These are phyloP conservation scores for Physcomitrellopsis africana DNA, from an alignment of 225 moss, liverwort and hornwort genomes.

Conservation along the genomic window DNA sequence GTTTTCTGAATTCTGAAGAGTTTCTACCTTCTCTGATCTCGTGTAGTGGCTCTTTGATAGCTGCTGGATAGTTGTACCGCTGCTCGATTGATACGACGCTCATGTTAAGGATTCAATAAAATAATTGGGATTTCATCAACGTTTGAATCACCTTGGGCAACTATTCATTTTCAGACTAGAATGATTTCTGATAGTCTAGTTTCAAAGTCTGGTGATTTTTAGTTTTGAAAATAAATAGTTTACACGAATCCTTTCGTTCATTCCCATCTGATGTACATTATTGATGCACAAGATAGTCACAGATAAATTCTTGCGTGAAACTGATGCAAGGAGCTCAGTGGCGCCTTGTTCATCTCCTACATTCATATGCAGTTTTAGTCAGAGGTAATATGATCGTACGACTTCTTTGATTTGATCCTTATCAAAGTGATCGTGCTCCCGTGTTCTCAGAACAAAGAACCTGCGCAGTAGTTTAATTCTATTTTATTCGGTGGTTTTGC, in stretches of 20 bases:
- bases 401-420: slow-evolving; percentile 8
- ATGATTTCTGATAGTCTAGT: slow-evolving; percentile 3
- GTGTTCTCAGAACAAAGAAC: background rate
- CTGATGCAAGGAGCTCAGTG: slow-evolving; percentile 15
- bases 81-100: too few relatives aligned
- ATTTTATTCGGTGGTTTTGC: background rate
- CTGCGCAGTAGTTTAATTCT: background rate
- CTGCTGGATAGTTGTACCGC: too few relatives aligned
- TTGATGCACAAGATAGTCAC: background rate
- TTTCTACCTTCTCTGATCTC: background rate
- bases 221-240: background rate
- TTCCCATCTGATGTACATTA: slow-evolving; percentile 3
- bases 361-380: background rate
- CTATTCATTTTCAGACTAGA: slow-evolving; percentile 5
- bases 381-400: background rate
- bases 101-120: too few relatives aligned
- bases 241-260: background rate
- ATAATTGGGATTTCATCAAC: background rate
- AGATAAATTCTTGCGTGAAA: slow-evolving; percentile 5
- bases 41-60: background rate
- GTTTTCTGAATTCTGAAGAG: background rate
- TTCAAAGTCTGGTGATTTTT: background rate
- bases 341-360: background rate
- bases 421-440: slow-evolving; percentile 1
- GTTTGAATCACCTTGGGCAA: slow-evolving; percentile 11